Percentiles rank a stretch among this genome's conserved stretches.
Conservation (phyloP, 2,329 filamentous ascomycete genomes). For the Cladophialophora psammophila region DNA sequence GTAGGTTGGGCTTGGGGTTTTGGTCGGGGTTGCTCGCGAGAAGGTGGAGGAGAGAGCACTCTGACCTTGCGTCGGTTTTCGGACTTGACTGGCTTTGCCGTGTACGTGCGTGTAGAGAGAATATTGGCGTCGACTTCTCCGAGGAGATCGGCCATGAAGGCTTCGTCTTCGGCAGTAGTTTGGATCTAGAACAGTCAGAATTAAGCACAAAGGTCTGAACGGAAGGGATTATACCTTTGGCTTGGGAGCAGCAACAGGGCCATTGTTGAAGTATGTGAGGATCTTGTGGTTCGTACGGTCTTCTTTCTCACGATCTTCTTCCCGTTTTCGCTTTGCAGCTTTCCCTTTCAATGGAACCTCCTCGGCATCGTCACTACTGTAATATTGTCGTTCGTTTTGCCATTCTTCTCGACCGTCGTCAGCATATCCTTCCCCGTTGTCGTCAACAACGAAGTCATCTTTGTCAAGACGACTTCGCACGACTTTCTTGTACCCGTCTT, state of each 20-base stretch:
- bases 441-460: slow-evolving; percentile 98
- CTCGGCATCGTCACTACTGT: slow-evolving; percentile 78
- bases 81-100: slow-evolving; percentile 72
- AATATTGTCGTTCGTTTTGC: slow-evolving; percentile 72
- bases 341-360: slow-evolving; percentile 66
- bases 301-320: slow-evolving; percentile 83
- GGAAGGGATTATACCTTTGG: slow-evolving; percentile 68
- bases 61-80: slow-evolving; percentile 80
- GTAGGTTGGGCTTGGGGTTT: slow-evolving; percentile 42
- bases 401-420: slow-evolving; percentile 96
- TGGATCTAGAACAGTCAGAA: slow-evolving; percentile 35
- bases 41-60: slow-evolving; percentile 76
- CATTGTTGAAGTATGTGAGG: slow-evolving; percentile 90
- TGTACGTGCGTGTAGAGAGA: slow-evolving; percentile 61
- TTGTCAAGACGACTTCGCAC: slow-evolving; percentile 86
- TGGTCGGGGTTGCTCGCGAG: slow-evolving; percentile 55
- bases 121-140: slow-evolving; percentile 86
- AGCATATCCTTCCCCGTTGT: slow-evolving; percentile 95
- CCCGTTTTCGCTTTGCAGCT: slow-evolving; percentile 80
- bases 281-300: slow-evolving; percentile 92
- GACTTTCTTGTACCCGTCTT: slow-evolving; percentile 96
- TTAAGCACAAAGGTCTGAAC: not conserved
- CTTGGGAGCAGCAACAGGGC: slow-evolving; percentile 72
- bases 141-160: slow-evolving; percentile 83
- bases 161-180: slow-evolving; percentile 85